Evolutionary conservation across 805 yeast genomes (phyloP), one percentile per base, ranked within the genome.

Genomic region (Komagataella pastoris): DNA sequence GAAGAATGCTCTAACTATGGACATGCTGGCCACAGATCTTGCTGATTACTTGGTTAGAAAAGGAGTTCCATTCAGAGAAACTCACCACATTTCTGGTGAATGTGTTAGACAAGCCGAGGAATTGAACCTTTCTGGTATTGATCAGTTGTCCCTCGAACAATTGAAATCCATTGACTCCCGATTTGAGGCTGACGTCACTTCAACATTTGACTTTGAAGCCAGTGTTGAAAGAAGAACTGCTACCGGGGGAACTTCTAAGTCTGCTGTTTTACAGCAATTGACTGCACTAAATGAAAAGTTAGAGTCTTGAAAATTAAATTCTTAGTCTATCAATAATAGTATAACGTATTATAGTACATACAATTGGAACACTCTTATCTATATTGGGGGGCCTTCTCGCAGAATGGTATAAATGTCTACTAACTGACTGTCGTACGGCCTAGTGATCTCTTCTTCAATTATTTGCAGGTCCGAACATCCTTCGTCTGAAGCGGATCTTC

Each of bases 41-140:
- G 99, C 99, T 46, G 99, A 93, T 67, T 93, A 93, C 67, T 76
- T 93, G 57, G 99, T 93, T 50, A 84, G 97, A 72, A 90, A 85
- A 68, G 99, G 99, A 54, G 99, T 93, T 58, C 99, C 99, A 53
- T 93, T 93, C 73, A 88, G 99, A 74, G 98, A 93, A 71, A 93
- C 99, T 1, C 99, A 93, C 71, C 98, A 93, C 68, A 93, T 93
- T 55, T 88, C 97, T 6, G 99, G 99, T 53, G 96, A 89, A 68
- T 93, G 97, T 71, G 99, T 93, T 48, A 81, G 95, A 56, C 67
- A 71, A 47, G 97, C 98, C 5, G 99, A 93, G 72, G 90, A 79
- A 54, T 68, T 74, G 54, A 77, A 76, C 18, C 71, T 88, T 47
- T 71, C 83, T 6, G 97, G 97, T 51, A 93, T 93, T 65, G 98